Conservation (phyloP, 768 basidiomycete genomes). For the Flagelloscypha sp. region DNA sequence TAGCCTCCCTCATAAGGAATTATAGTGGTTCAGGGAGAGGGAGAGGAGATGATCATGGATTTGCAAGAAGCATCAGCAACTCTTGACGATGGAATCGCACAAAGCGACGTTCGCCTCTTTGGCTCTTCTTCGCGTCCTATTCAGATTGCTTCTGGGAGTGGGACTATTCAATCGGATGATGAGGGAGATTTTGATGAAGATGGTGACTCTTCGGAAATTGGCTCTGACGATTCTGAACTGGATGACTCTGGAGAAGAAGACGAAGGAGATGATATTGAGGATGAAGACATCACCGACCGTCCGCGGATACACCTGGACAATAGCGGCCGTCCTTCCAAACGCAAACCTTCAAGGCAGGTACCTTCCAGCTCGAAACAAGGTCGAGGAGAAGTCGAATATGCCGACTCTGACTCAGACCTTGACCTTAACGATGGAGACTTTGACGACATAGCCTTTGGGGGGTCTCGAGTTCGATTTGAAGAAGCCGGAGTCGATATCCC, state of each 20-base stretch:
- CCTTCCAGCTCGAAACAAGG: constrained; percentile 27
- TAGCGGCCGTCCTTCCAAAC: constrained; percentile 43
- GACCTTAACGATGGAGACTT: constrained; percentile 42
- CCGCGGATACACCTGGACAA: too few relatives aligned
- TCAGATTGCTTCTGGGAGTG: constrained; percentile 18
- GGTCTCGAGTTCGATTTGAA: constrained; percentile 33
- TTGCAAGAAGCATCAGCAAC: constrained; percentile 81
- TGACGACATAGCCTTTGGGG: constrained; percentile 17
- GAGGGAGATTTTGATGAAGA: constrained; percentile 26
- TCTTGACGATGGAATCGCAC: constrained; percentile 74
- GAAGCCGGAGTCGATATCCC: constrained; percentile 41
- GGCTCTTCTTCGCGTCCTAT: constrained; percentile 66
- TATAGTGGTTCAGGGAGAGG: constrained; percentile 61
- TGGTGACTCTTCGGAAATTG: constrained; percentile 16
- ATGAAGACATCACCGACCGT: constrained; percentile 17
- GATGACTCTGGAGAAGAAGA: constrained; percentile 15
- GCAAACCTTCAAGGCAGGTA: constrained; percentile 35
- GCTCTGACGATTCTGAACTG: constrained; percentile 13
- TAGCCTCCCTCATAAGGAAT: constrained; percentile 1
- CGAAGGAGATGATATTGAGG: constrained; percentile 11
- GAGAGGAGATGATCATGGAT: constrained; percentile 96
- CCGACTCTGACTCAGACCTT: constrained; percentile 74
- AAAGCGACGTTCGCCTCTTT: constrained; percentile 77
- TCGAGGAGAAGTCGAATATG: constrained; percentile 49
- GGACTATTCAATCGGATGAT: constrained; percentile 28